Base-by-base conservation (phyloP, 768 basidiomycete species). In the Trametopsis cervina region DNA sequence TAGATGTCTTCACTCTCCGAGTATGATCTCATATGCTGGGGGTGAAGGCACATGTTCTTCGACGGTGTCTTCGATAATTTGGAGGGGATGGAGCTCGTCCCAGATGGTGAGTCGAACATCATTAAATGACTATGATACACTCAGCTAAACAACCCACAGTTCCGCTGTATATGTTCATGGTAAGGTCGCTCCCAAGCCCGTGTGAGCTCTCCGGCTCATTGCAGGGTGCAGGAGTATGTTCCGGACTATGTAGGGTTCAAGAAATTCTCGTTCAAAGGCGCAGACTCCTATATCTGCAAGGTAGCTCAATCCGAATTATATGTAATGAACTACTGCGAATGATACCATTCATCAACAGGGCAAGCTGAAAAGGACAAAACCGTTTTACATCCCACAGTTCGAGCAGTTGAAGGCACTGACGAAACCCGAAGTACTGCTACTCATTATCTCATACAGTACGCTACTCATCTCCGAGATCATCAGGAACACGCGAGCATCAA, bases 401-500 rank as follows among this genome's bases (percentile, higher is more conserved):
- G 75, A 79, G 49, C 76, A 70, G 42, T 65, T 83, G 49, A 84
- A 81, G 62, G 65, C 62, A 22, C 57, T 82, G 17, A 79, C 83
- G 21, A 58, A 75, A 15, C 69, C 76, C 6, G 73, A 83, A 64
- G 80, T 78, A 52, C 54, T 44, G 10, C 18, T 17, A 40, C 35
- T 20, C 40, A 45, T 21, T 15, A 7, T 15, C 15, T 15, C 29
- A 33, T 7, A 7, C 15, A 7, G 29, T 15, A 15, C 29, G 15
- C 7, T 33, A 15, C 29, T 33, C 29, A 33, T 33, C 7, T 15
- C 29, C 7, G 9, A 33, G 7, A 33, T 33, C 27, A 20, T 23
- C n/a, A 81, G 77, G 82, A 85, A 56, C 77, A 83, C 50, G 73
- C 73, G 57, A 69, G 73, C 57, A 74, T 88, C 62, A 89, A 90